Evolutionary conservation across 2,329 filamentous ascomycete genomes (phyloP).

Genomic region (Pyricularia grisea): DNA sequence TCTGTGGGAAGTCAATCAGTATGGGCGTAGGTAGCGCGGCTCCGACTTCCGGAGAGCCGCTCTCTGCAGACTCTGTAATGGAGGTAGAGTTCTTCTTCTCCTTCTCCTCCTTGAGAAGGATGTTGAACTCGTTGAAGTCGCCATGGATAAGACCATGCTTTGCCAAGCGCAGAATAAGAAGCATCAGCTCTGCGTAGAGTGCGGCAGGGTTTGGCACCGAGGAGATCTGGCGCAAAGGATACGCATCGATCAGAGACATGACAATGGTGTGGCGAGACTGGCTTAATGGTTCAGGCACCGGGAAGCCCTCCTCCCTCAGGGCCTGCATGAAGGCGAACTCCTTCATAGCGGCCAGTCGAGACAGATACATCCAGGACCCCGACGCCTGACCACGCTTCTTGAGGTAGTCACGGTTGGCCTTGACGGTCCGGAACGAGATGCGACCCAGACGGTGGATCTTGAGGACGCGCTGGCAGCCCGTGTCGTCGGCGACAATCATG

Average conservation of each 20-base stretch:
- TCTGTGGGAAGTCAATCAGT: slow-evolving; percentile 96
- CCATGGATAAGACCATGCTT: slow-evolving; percentile 88
- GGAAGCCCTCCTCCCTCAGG: slow-evolving; percentile 73
- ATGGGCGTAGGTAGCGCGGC: slow-evolving; percentile 56
- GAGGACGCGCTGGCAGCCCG: slow-evolving; percentile 69
- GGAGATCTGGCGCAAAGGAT: slow-evolving; percentile 82
- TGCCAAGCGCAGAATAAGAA: slow-evolving; percentile 74
- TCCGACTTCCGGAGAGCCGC: slow-evolving; percentile 12
- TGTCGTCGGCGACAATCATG: slow-evolving; percentile 77
- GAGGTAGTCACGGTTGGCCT: slow-evolving; percentile 91
- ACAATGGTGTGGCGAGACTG: slow-evolving; percentile 94
- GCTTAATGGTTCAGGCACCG: slow-evolving; percentile 77
- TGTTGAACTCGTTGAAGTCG: slow-evolving; percentile 99
- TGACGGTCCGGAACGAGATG: slow-evolving; percentile 94
- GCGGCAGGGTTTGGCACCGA: slow-evolving; percentile 71
- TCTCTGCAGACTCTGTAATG: slow-evolving; percentile 46
- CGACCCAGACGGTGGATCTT: slow-evolving; percentile 95
- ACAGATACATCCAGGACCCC: slow-evolving; percentile 98
- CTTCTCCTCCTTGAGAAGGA: slow-evolving; percentile 73
- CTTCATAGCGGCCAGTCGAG: slow-evolving; percentile 81
- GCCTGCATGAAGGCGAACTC: slow-evolving; percentile 93
- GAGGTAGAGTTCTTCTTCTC: background rate
- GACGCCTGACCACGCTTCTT: slow-evolving; percentile 55
- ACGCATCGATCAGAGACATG: slow-evolving; percentile 89
- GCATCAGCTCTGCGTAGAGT: slow-evolving; percentile 89